Percentiles rank a stretch among this genome's conserved stretches.
Evolutionary conservation across 352 stramenopile species (phyloP).

Genomic region (Phytophthora citricola): DNA sequence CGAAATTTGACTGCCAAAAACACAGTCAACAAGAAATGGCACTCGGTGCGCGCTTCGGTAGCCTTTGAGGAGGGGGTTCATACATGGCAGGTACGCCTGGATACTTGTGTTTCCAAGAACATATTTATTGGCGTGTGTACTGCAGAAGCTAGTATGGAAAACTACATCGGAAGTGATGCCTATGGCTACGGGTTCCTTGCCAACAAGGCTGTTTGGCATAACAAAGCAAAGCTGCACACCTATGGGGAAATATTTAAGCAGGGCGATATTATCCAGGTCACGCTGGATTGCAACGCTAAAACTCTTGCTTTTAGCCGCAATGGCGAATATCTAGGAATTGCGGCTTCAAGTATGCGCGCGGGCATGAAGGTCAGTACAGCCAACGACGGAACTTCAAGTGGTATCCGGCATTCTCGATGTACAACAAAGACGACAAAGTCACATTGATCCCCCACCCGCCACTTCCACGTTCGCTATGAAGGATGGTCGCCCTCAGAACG

Average conservation of each 20-base stretch:
- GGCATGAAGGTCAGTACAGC: constrained; percentile 5
- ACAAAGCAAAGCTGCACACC: constrained; percentile 88
- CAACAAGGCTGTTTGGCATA: constrained; percentile 93
- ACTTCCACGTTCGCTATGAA: constrained; percentile 8
- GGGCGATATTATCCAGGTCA: constrained; percentile 86
- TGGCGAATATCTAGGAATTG: constrained; percentile 85
- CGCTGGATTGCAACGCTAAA: constrained; percentile 81
- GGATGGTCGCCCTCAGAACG: constrained; percentile 35
- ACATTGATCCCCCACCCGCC: constrained; percentile 60
- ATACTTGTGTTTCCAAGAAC: constrained; percentile 92
- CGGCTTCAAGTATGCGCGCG: constrained; percentile 71
- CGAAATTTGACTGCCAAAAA: constrained; percentile 88
- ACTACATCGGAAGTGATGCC: constrained; percentile 90
- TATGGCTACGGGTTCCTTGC: constrained; percentile 92
- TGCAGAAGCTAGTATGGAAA: constrained; percentile 74
- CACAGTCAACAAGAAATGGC: constrained; percentile 91
- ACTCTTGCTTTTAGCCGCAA: constrained; percentile 90
- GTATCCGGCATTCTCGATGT: constrained; percentile 92
- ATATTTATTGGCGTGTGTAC: constrained; percentile 92
- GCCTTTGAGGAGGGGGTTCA: constrained; percentile 85
- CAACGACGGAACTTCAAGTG: constrained; percentile 50
- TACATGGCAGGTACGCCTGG: constrained; percentile 88
- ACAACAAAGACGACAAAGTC: constrained; percentile 92
- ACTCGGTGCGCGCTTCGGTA: constrained; percentile 73
- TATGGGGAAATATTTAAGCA: constrained; percentile 94